Evolutionary conservation across 1,139 yeast species (phyloP).

Genomic region (Geotrichum restrictum): DNA sequence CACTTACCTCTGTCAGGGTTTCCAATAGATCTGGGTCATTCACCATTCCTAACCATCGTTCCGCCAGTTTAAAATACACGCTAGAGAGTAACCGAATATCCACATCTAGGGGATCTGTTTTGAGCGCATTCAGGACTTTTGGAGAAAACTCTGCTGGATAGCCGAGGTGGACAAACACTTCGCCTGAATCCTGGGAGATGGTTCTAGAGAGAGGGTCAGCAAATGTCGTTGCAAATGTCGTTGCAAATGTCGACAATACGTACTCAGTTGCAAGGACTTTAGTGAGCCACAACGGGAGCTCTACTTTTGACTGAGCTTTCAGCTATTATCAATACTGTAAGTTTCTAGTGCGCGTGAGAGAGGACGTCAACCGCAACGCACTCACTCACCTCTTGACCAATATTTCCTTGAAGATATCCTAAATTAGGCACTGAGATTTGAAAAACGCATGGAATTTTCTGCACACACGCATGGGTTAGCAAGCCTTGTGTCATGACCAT

Average conservation of each 20-base stretch:
- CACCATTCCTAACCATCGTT: constrained; percentile 71
- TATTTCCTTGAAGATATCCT: constrained; percentile 82
- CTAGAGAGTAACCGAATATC: constrained; percentile 67
- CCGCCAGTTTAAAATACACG: constrained; percentile 63
- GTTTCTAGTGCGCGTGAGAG: no score
- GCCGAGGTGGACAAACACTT: constrained; percentile 62
- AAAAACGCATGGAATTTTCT: constrained; percentile 75
- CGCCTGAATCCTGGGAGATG: constrained; percentile 39
- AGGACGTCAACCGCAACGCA: neutral
- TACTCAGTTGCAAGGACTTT: constrained; percentile 57
- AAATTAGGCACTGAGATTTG: constrained; percentile 76
- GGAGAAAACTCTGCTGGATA: constrained; percentile 64
- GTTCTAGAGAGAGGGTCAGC: constrained; percentile 24
- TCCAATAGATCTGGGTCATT: constrained; percentile 60
- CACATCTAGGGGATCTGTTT: constrained; percentile 63
- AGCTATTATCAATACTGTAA: constrained; percentile 41
- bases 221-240: neutral
- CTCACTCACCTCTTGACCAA: constrained; percentile 48
- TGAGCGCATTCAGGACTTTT: constrained; percentile 74
- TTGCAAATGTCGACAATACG: constrained; percentile 40
- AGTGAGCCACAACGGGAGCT: constrained; percentile 88
- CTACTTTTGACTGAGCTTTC: constrained; percentile 61
- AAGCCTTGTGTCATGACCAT: neutral
- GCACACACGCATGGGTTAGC: constrained; percentile 2
- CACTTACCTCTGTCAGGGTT: constrained; percentile 43